Percentiles rank a stretch among this genome's conserved stretches.
Conservation (phyloP, 768 basidiomycete species). For the Suillus sp. region DNA sequence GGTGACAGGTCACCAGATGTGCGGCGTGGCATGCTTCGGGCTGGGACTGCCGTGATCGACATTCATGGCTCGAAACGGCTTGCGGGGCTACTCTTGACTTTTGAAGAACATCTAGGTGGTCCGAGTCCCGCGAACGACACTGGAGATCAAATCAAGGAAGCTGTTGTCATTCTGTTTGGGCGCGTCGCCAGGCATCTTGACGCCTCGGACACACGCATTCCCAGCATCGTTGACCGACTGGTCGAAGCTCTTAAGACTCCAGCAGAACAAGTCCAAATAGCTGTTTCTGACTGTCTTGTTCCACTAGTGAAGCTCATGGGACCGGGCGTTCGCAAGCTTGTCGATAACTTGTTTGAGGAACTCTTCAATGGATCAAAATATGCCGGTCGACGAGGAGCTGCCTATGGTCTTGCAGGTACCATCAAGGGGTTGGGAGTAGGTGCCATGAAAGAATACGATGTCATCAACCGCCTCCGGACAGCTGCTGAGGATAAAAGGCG, state of each 20-base stretch:
- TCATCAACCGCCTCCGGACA: conserved; percentile 70
- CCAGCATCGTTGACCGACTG: conserved; percentile 79
- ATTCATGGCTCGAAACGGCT: conserved; percentile 73
- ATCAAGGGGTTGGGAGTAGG: conserved; percentile 89
- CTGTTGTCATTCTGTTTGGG: conserved; percentile 92
- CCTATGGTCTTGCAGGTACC: conserved; percentile 92
- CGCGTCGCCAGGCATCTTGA: conserved; percentile 89
- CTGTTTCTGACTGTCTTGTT: conserved; percentile 93
- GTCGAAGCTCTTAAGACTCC: conserved; percentile 92
- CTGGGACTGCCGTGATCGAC: conserved; percentile 83
- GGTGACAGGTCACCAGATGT: conserved; percentile 85
- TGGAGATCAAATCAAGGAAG: conserved; percentile 90
- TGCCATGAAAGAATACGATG: conserved; percentile 80
- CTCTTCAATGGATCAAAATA: conserved; percentile 83
- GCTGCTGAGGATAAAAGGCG: conserved; percentile 89
- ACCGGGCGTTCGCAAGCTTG: conserved; percentile 49
- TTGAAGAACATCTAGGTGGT: conserved; percentile 71
- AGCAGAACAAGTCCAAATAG: conserved; percentile 93
- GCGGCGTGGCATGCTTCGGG: conserved; percentile 83
- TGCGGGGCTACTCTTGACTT: conserved; percentile 73
- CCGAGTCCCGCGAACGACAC: conserved; percentile 64
- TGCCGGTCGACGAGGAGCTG: conserved; percentile 92
- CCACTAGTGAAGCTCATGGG: conserved; percentile 78
- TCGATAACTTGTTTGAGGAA: conserved; percentile 76
- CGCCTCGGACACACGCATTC: conserved; percentile 73